Conservation (phyloP, 2,329 filamentous ascomycete species). For the Colletotrichum gigasporum region DNA sequence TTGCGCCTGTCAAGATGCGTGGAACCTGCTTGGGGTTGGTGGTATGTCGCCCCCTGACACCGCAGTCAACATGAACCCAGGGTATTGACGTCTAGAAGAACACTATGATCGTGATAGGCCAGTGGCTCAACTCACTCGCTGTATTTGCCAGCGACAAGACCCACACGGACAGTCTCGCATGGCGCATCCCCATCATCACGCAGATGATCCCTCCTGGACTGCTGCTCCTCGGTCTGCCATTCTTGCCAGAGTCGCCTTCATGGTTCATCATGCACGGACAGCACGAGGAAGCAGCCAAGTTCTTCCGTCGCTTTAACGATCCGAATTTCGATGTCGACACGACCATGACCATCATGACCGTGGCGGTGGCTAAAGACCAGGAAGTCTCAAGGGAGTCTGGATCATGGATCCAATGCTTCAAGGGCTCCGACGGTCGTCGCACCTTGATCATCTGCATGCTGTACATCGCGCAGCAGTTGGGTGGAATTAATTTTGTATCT, state of each 20-base stretch:
- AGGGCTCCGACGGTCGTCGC: constrained; percentile 38
- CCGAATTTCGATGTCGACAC: constrained; percentile 37
- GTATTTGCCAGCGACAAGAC: constrained; percentile 22
- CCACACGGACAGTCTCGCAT: constrained; percentile 36
- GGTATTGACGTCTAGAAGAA: constrained; percentile 28
- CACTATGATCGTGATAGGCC: constrained; percentile 44
- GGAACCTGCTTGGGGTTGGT: constrained; percentile 41
- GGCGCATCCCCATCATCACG: constrained; percentile 42
- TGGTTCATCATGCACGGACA: constrained; percentile 34
- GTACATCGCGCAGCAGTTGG: constrained; percentile 41
- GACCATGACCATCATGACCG: constrained; percentile 32
- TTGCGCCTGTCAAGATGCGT: constrained; percentile 41
- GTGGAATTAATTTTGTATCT: constrained; percentile 41
- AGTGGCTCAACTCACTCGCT: constrained; percentile 32
- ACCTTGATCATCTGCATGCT: constrained; percentile 42
- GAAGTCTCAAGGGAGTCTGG: constrained; percentile 33
- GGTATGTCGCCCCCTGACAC: neutral
- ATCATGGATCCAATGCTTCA: constrained; percentile 40
- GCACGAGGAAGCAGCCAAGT: constrained; percentile 32
- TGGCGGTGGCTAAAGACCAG: constrained; percentile 36
- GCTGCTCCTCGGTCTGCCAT: constrained; percentile 34
- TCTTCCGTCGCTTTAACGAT: constrained; percentile 38
- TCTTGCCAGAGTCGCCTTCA: constrained; percentile 34
- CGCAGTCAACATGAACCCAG: neutral
- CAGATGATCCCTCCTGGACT: constrained; percentile 40